Conservation (phyloP, 441 rosid species). For the Geranium incanum region DNA sequence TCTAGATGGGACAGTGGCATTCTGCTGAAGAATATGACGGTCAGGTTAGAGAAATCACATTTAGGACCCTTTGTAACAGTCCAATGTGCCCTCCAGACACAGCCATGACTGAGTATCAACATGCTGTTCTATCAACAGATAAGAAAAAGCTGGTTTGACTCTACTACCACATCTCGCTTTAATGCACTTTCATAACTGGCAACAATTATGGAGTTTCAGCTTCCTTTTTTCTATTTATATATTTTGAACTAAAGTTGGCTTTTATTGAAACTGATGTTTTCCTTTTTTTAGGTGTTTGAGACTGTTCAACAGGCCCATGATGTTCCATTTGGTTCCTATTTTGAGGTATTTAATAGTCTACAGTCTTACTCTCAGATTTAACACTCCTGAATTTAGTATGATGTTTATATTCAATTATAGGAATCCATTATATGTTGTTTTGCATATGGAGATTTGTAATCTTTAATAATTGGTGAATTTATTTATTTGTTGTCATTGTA, state of each 20-base stretch:
- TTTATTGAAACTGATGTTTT: neutral
- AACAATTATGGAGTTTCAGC: slow-evolving; percentile 6
- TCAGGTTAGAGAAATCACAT: slow-evolving; percentile 90
- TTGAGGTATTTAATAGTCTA: slow-evolving; percentile 50
- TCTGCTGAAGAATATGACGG: slow-evolving; percentile 86
- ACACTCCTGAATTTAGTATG: neutral
- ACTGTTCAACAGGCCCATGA: slow-evolving; percentile 95
- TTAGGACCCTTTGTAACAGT: slow-evolving; percentile 76
- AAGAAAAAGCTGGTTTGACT: slow-evolving; percentile 56
- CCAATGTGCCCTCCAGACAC: slow-evolving; percentile 99
- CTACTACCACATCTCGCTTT: slow-evolving; percentile 8
- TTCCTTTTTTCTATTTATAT: neutral
- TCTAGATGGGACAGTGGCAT: slow-evolving; percentile 95
- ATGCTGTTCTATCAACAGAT: slow-evolving; percentile 64
- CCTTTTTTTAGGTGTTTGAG: slow-evolving; percentile 63
- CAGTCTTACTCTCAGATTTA: slow-evolving; percentile 1
- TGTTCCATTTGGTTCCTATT: slow-evolving; percentile 94
- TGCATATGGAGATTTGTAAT: neutral
- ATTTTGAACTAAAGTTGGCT: neutral
- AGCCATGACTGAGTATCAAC: slow-evolving; percentile 95
- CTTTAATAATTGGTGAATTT: neutral
- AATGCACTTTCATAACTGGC: neutral
- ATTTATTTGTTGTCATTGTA: too few species aligned
- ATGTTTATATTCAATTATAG: neutral
- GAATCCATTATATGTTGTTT: neutral